These are phyloP conservation scores for Escallonia herrerae DNA, from an alignment of 129 eudicot genomes.

Conservation along the genomic window DNA sequence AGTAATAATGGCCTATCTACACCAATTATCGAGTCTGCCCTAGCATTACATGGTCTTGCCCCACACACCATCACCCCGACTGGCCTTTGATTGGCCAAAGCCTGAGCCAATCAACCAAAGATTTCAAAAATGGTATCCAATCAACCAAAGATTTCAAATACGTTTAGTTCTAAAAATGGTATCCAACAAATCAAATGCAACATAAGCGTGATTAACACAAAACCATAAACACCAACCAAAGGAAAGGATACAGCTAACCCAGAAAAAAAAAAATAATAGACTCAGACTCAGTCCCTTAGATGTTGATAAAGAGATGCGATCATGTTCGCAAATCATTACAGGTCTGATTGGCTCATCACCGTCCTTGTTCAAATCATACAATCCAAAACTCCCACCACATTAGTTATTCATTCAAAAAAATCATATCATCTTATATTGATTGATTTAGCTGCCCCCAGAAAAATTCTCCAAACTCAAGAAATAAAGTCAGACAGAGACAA, in stretches of 20 bases:
- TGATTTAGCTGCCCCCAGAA: slow-evolving; percentile 25
- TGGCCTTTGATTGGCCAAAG: too few relatives aligned
- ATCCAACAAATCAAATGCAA: too few relatives aligned
- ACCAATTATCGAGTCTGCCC: too few relatives aligned
- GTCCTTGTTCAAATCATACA: slow-evolving; percentile 2
- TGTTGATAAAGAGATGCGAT: slow-evolving; percentile 51
- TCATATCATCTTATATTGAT: background rate
- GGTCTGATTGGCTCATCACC: slow-evolving; percentile 60
- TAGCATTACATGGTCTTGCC: too few relatives aligned
- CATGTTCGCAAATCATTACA: slow-evolving; percentile 62
- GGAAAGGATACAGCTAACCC: background rate
- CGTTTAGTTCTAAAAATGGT: too few relatives aligned
- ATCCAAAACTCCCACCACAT: background rate
- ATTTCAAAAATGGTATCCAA: too few relatives aligned
- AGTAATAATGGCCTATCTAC: too few relatives aligned
- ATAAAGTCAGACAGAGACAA: slow-evolving; percentile 2
- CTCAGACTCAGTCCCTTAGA: slow-evolving; percentile 66
- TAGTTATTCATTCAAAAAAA: background rate
- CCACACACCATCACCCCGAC: too few relatives aligned
- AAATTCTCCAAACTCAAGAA: slow-evolving; percentile 1
- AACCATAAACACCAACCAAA: background rate
- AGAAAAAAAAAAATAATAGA: background rate
- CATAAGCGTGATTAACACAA: background rate
- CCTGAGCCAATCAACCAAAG: too few relatives aligned
- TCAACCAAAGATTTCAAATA: too few relatives aligned